Conservation (phyloP, 371 early-diverging fungal species). For the Apophysomyces ossiformis region DNA sequence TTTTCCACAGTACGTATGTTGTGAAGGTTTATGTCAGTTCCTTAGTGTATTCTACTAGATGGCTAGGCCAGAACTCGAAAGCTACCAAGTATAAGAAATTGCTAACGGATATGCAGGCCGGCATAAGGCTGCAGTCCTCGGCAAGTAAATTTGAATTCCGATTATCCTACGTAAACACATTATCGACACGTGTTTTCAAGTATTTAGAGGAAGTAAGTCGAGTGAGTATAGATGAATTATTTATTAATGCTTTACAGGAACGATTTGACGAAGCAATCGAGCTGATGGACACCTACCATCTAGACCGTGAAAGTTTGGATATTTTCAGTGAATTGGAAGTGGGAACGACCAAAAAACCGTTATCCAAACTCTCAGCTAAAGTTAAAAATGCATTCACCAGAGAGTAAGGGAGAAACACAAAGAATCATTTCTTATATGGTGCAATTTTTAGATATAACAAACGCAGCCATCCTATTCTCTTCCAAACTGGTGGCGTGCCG, state of each 20-base stretch:
- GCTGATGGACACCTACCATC: constrained; percentile 88
- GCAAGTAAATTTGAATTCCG: constrained; percentile 88
- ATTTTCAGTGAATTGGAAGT: constrained; percentile 75
- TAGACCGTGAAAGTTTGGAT: constrained; percentile 91
- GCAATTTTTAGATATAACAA: not conserved
- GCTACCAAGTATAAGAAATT: constrained; percentile 72
- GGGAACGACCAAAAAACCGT: constrained; percentile 38
- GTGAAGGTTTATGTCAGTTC: not conserved
- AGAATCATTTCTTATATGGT: constrained; percentile 9
- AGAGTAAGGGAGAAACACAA: constrained; percentile 49
- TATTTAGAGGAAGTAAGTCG: constrained; percentile 62
- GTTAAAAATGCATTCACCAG: constrained; percentile 86
- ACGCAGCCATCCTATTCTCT: not conserved
- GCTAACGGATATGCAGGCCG: constrained; percentile 82
- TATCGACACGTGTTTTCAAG: constrained; percentile 67
- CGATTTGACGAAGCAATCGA: constrained; percentile 78
- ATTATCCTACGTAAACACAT: constrained; percentile 79
- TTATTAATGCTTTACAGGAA: constrained; percentile 38
- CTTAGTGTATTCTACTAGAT: constrained; percentile 48
- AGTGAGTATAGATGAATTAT: constrained; percentile 16
- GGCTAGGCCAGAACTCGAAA: constrained; percentile 96
- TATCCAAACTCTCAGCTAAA: constrained; percentile 67
- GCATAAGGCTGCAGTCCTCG: constrained; percentile 81
- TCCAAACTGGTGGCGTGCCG: not conserved
- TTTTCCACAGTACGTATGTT: constrained; percentile 54